A percentile compares a stretch with the other conserved stretches of the same genome.
These are phyloP conservation scores for Prillingera fragicola DNA, from an alignment of 1,284 basidiomycete species.

Conservation along the genomic window DNA sequence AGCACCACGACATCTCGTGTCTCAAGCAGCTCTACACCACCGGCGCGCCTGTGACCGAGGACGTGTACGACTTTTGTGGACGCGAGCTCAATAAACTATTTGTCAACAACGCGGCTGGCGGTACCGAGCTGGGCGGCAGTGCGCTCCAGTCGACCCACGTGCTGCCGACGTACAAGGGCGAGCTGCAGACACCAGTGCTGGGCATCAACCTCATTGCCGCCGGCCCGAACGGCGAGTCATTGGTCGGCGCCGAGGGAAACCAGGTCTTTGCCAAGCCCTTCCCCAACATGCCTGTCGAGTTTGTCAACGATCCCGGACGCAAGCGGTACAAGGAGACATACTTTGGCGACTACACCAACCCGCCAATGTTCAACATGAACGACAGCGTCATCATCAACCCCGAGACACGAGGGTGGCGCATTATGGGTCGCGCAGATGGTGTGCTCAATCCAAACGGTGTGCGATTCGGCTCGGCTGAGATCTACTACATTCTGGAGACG, in stretches of 20 bases:
- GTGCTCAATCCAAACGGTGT: slow-evolving; percentile 29
- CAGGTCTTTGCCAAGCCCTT: slow-evolving; percentile 38
- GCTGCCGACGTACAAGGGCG: slow-evolving; percentile 33
- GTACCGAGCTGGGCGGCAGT: slow-evolving; percentile 38
- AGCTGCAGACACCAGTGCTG: slow-evolving; percentile 35
- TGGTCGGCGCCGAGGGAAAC: slow-evolving; percentile 29
- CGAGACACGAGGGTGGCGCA: slow-evolving; percentile 12
- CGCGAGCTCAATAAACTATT: slow-evolving; percentile 24
- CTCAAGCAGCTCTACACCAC: slow-evolving; percentile 36
- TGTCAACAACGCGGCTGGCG: slow-evolving; percentile 29
- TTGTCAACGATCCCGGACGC: slow-evolving; percentile 27
- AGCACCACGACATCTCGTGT: slow-evolving; percentile 19
- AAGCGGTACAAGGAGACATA: slow-evolving; percentile 41
- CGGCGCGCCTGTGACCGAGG: slow-evolving; percentile 33
- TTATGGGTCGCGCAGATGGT: slow-evolving; percentile 25
- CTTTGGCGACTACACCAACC: slow-evolving; percentile 29
- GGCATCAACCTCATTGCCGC: slow-evolving; percentile 34
- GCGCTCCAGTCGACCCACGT: slow-evolving; percentile 28
- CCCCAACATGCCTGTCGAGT: slow-evolving; percentile 38
- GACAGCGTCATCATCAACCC: slow-evolving; percentile 19
- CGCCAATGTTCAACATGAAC: slow-evolving; percentile 24
- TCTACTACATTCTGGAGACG: slow-evolving; percentile 27
- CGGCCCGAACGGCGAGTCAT: slow-evolving; percentile 8
- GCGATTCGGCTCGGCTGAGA: slow-evolving; percentile 24
- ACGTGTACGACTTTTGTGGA: slow-evolving; percentile 23